Evolutionary conservation across 2,329 filamentous ascomycete genomes (phyloP).

Genomic region (Fusarium torulosum): DNA sequence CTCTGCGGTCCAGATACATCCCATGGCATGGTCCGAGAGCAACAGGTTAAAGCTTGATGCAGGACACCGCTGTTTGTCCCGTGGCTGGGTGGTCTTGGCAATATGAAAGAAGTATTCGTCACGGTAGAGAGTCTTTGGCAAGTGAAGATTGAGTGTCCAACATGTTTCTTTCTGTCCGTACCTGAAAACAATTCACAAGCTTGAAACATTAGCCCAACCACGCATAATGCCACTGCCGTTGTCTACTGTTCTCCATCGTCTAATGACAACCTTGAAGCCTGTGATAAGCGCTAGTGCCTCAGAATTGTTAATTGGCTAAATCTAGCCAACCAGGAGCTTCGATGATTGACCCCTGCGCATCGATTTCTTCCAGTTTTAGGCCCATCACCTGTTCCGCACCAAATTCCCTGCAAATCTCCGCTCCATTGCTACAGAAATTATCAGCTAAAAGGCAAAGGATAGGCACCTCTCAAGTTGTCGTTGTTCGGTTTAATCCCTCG

Average conservation of each 20-base stretch:
- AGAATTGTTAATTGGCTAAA: constrained; percentile 4
- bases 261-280: background rate
- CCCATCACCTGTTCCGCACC: constrained; percentile 4
- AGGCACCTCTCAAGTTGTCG: background rate
- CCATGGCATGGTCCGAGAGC: background rate
- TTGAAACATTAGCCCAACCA: background rate
- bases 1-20: background rate
- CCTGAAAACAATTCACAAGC: no score
- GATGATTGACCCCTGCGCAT: background rate
- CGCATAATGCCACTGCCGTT: background rate
- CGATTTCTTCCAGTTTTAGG: constrained; percentile 20
- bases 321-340: background rate
- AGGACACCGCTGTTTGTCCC: no score
- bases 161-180: no score
- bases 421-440: constrained; percentile 3
- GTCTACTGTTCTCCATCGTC: no score
- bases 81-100: no score
- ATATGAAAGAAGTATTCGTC: no score
- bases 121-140: no score
- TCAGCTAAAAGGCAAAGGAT: constrained; percentile 6
- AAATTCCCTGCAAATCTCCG: constrained; percentile 15
- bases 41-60: no score
- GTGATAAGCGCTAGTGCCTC: constrained; percentile 24
- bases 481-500: background rate
- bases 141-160: no score